These are phyloP conservation scores for Xylariaceae sp. DNA, from an alignment of 2,329 filamentous ascomycete genomes.

Conservation along the genomic window DNA sequence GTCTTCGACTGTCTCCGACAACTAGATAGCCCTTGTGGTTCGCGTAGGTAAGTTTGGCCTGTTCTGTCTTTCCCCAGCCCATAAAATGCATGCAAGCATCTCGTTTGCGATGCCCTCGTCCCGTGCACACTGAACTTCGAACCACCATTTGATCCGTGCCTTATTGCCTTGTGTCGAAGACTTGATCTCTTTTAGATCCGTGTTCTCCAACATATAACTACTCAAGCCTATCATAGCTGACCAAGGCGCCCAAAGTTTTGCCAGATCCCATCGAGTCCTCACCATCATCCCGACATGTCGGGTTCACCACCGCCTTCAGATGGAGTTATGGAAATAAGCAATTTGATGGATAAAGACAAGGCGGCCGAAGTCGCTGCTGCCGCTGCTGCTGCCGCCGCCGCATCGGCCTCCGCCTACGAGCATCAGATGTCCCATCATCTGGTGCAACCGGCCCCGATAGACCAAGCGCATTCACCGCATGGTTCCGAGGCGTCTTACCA, in stretches of 20 bases:
- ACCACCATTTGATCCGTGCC: slow-evolving; percentile 17
- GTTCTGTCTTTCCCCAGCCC: slow-evolving; percentile 1
- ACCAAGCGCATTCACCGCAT: slow-evolving; percentile 64
- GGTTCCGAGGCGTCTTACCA: slow-evolving; percentile 66
- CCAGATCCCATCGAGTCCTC: slow-evolving; percentile 13
- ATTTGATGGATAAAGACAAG: slow-evolving; percentile 42
- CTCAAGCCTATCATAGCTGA: slow-evolving; percentile 17
- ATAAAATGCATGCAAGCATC: slow-evolving; percentile 20
- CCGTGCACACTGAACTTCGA: slow-evolving; percentile 6
- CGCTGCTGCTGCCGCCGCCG: slow-evolving; percentile 34
- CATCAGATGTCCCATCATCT: neutral
- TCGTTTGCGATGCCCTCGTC: slow-evolving; percentile 20
- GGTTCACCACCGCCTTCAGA: slow-evolving; percentile 42
- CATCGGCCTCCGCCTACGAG: slow-evolving; percentile 26
- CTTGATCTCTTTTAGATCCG: slow-evolving; percentile 5
- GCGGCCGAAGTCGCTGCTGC: slow-evolving; percentile 37
- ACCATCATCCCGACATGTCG: slow-evolving; percentile 37
- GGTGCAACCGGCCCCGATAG: slow-evolving; percentile 45
- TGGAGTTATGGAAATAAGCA: slow-evolving; percentile 45
- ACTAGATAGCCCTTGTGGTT: neutral
- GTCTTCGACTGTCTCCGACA: neutral
- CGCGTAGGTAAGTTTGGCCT: slow-evolving; percentile 20
- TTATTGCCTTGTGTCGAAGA: slow-evolving; percentile 12
- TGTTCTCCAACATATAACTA: neutral
- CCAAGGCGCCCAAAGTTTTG: slow-evolving; percentile 8